Percentiles rank a stretch among this genome's conserved stretches.
These are phyloP conservation scores for Saccharomyces paradoxus DNA, from an alignment of 805 yeast species.

Conservation along the genomic window DNA sequence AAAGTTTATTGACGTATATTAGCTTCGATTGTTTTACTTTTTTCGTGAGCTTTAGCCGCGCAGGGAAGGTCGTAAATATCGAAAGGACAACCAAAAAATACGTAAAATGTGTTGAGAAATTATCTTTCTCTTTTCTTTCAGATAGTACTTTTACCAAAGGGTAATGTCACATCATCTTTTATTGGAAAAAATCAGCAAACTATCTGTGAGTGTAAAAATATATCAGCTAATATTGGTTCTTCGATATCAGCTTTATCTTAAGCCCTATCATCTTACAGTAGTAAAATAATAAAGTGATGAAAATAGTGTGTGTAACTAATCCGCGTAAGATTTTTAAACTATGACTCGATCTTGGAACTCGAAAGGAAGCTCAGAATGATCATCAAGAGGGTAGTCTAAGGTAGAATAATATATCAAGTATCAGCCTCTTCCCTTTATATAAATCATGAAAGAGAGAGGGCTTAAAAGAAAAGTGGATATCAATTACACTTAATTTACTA, in stretches of 20 bases:
- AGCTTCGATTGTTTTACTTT: not conserved
- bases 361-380: not conserved
- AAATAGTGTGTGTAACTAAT: too few relatives aligned
- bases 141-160: not conserved
- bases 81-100: not conserved
- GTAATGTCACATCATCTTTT: not conserved
- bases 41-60: not conserved
- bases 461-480: too few relatives aligned
- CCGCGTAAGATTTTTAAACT: too few relatives aligned
- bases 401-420: not conserved
- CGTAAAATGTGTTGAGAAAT: not conserved
- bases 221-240: too few relatives aligned
- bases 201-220: not conserved
- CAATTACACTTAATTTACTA: too few relatives aligned
- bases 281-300: too few relatives aligned
- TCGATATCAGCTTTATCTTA: too few relatives aligned
- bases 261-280: too few relatives aligned
- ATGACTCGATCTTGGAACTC: not conserved
- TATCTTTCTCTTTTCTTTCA: too few relatives aligned
- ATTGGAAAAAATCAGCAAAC: not conserved
- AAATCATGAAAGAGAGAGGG: too few relatives aligned
- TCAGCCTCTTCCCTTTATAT: too few relatives aligned
- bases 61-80: not conserved
- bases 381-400: not conserved
- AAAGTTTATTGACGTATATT: not conserved